phyloP scores from a whole-genome alignment of 441 rosid genomes.

The Populus hybrid region DNA sequence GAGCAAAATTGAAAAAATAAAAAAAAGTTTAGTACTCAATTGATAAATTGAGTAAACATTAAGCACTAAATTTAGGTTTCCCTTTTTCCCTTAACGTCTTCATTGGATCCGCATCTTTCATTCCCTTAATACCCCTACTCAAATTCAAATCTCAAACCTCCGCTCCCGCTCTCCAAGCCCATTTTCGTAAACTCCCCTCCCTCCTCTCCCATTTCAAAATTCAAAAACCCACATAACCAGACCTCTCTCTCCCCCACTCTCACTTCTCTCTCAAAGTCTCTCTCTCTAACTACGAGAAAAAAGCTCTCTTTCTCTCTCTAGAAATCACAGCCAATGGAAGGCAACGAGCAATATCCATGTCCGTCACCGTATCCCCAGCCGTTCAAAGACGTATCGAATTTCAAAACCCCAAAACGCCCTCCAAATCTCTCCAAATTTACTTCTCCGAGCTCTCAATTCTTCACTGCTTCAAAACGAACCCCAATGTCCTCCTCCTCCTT shows the following conservation, averaged over 20 bases:
- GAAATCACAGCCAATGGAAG: conserved; percentile 28
- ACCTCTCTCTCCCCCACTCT: neutral
- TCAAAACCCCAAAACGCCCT: conserved; percentile 72
- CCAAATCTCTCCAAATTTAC: conserved; percentile 28
- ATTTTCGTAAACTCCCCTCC: conserved; percentile 5
- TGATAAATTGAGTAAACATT: neutral
- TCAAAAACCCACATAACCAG: neutral
- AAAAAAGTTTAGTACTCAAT: neutral
- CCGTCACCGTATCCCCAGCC: conserved; percentile 25
- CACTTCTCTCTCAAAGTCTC: neutral
- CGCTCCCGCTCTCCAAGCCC: neutral
- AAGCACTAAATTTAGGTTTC: neutral
- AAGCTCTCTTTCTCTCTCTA: neutral
- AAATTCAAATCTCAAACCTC: neutral
- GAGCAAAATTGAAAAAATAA: neutral
- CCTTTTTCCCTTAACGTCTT: neutral
- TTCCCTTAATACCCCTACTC: neutral
- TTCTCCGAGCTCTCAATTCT: conserved; percentile 53
- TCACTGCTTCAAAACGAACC: conserved; percentile 64
- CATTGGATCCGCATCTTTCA: neutral
- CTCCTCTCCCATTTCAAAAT: conserved; percentile 16
- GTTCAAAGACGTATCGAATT: conserved; percentile 68
- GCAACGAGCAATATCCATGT: conserved; percentile 26
- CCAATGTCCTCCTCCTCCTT: conserved; percentile 33
- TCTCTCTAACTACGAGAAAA: neutral